phyloP scores from a whole-genome alignment of 176 grass and related monocot species.

The Dactylis glomerata region DNA sequence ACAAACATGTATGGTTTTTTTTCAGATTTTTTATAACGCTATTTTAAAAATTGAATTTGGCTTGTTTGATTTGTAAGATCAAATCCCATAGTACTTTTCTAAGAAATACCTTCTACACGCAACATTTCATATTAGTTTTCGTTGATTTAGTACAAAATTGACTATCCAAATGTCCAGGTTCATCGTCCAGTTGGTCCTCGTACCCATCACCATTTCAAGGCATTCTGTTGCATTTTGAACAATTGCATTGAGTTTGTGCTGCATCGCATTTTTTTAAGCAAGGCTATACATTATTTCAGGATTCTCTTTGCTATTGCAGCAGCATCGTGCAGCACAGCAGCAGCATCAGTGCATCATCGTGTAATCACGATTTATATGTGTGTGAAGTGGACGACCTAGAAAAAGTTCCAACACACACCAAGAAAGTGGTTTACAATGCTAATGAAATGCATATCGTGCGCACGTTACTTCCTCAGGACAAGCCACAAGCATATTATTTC shows the following conservation, averaged over 20 bases:
- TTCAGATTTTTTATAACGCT: too few relatives aligned
- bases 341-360: slow-evolving; percentile 47
- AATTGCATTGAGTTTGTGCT: not conserved
- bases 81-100: too few relatives aligned
- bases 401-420: slow-evolving; percentile 61
- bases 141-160: too few relatives aligned
- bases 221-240: slow-evolving; percentile 58
- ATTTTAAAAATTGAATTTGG: too few relatives aligned
- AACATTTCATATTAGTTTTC: too few relatives aligned
- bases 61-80: too few relatives aligned
- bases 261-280: slow-evolving; percentile 62
- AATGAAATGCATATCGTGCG: slow-evolving; percentile 10
- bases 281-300: slow-evolving; percentile 20
- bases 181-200: too few relatives aligned
- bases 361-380: slow-evolving; percentile 45
- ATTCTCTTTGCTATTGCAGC: slow-evolving; percentile 46
- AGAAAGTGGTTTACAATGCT: slow-evolving; percentile 61
- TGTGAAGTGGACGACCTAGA: slow-evolving; percentile 60
- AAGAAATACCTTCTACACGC: too few relatives aligned
- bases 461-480: too few relatives aligned
- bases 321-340: slow-evolving; percentile 43
- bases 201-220: slow-evolving; percentile 57
- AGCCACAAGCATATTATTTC: slow-evolving; percentile 17
- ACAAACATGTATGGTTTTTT: too few relatives aligned
- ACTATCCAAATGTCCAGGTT: too few relatives aligned